These are phyloP conservation scores for Heliamphora pulchella DNA, from an alignment of 179 eudicot genomes.

Conservation along the genomic window DNA sequence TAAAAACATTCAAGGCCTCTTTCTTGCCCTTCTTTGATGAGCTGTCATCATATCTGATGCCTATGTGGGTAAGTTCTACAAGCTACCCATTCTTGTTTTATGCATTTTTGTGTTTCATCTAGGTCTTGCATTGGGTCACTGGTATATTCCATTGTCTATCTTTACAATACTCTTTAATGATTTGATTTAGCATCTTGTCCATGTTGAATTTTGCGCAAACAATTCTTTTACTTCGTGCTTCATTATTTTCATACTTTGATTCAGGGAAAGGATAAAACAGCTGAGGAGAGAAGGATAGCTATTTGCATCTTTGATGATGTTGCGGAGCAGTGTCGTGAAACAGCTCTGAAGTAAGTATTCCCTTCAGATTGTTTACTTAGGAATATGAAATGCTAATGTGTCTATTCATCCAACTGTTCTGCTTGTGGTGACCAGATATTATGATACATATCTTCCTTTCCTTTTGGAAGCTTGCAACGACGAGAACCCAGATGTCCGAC, in stretches of 20 bases:
- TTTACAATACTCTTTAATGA: not conserved
- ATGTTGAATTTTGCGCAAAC: constrained; percentile 12
- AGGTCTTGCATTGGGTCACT: not conserved
- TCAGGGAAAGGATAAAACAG: constrained; percentile 92
- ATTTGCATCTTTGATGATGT: constrained; percentile 98
- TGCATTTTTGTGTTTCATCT: constrained; percentile 8
- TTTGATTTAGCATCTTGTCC: not conserved
- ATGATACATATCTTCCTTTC: constrained; percentile 85
- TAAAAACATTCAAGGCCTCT: constrained; percentile 87
- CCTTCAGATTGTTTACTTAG: constrained; percentile 5
- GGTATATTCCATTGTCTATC: not conserved
- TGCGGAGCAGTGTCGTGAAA: constrained; percentile 92
- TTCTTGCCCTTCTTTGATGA: constrained; percentile 97
- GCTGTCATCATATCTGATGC: constrained; percentile 74
- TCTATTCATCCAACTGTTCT: constrained; percentile 9
- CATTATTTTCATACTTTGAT: not conserved
- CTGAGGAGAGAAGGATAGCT: constrained; percentile 93
- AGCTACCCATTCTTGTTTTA: constrained; percentile 5
- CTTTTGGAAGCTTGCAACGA: constrained; percentile 96
- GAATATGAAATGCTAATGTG: constrained; percentile 10
- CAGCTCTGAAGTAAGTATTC: constrained; percentile 68
- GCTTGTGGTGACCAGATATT: constrained; percentile 48
- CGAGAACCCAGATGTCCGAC: constrained; percentile 79
- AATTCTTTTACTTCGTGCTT: constrained; percentile 1
- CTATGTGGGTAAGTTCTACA: constrained; percentile 86